Conservation (phyloP, 148 eudicot genomes). For the Nepenthes mirabilis region DNA sequence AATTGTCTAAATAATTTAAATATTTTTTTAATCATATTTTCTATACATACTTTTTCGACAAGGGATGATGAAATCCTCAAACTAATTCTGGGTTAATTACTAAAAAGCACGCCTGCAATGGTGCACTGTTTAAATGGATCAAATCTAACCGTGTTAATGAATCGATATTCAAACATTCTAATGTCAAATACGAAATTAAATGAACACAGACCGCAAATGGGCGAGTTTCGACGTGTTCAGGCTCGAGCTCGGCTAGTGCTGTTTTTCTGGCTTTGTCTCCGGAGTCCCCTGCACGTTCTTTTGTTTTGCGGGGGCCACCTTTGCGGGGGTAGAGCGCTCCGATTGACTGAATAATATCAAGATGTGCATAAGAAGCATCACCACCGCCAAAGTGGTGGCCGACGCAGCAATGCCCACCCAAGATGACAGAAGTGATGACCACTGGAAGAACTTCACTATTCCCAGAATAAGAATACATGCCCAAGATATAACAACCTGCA, state of each 20-base stretch:
- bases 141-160: no score
- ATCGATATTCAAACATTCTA: no score
- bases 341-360: slow-evolving; percentile 72
- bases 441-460: slow-evolving; percentile 36
- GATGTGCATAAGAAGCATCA: slow-evolving; percentile 69
- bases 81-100: no score
- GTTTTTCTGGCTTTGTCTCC: slow-evolving; percentile 7
- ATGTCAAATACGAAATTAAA: no score
- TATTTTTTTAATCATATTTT: no score
- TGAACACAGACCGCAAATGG: no score
- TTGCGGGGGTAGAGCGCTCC: slow-evolving; percentile 73
- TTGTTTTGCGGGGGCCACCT: slow-evolving; percentile 38
- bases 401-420: slow-evolving; percentile 71
- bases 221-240: no score
- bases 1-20: no score
- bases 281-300: slow-evolving; percentile 18
- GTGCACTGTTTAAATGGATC: no score
- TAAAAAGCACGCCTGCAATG: no score
- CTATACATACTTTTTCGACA: no score
- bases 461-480: slow-evolving; percentile 34
- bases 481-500: slow-evolving; percentile 64
- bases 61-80: no score
- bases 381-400: slow-evolving; percentile 29
- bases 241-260: slow-evolving; percentile 1
- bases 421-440: slow-evolving; percentile 60